These are phyloP conservation scores for Ceratobasidium sp. DNA, from an alignment of 1,284 basidiomycete species.

Conservation along the genomic window DNA sequence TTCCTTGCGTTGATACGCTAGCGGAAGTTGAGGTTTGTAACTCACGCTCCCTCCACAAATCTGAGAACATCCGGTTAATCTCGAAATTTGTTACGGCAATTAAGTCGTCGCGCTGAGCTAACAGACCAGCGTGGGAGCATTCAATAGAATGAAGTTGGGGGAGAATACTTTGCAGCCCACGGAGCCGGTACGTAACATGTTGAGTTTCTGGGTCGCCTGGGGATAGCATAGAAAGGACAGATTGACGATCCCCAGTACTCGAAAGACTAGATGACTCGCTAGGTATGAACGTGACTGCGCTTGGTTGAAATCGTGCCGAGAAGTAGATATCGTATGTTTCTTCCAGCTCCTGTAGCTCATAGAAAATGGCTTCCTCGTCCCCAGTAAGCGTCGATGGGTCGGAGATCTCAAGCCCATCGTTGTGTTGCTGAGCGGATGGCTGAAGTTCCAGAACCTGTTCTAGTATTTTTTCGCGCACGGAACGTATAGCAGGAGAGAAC, in stretches of 20 bases:
- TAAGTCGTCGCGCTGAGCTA: constrained; percentile 4
- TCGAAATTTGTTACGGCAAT: not conserved
- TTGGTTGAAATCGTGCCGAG: not conserved
- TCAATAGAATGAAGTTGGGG: not conserved
- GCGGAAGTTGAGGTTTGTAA: not conserved
- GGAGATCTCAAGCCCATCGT: not conserved
- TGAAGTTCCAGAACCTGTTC: not conserved
- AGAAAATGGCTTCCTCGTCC: not conserved
- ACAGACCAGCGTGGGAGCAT: not conserved
- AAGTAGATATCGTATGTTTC: not conserved
- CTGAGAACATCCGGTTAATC: not conserved
- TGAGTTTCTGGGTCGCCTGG: constrained; percentile 10
- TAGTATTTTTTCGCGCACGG: constrained; percentile 4
- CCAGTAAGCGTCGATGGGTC: not conserved
- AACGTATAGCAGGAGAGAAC: not conserved
- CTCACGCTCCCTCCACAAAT: not conserved
- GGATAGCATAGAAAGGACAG: not conserved
- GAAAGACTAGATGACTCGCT: not conserved
- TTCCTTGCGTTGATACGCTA: not conserved
- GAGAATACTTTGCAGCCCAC: not conserved
- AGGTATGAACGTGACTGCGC: not conserved
- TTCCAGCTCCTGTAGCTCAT: constrained; percentile 10
- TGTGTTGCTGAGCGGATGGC: not conserved
- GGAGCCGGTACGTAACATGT: not conserved
- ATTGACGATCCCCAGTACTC: not conserved